Percentiles rank a stretch among this genome's conserved stretches.
Conservation (phyloP, 139 green algal species). For the Tetraselmis striata region DNA sequence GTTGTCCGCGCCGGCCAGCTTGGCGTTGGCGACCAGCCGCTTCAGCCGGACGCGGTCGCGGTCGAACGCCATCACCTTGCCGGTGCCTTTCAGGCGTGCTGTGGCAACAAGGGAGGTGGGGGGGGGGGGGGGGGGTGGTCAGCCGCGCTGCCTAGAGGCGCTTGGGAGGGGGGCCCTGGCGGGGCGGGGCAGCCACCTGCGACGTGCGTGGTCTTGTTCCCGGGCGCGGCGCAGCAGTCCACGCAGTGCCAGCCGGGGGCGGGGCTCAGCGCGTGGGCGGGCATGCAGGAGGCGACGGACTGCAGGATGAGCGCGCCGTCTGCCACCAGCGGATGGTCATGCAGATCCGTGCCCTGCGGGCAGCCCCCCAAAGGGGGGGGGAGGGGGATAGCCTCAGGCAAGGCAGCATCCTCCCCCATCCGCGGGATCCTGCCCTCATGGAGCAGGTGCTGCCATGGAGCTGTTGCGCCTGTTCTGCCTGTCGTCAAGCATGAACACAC, state of each 20-base stretch:
- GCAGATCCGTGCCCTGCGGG: conserved; percentile 68
- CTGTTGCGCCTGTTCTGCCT: no score
- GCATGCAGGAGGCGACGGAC: conserved; percentile 82
- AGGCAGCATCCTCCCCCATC: no score
- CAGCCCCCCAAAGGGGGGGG: neutral
- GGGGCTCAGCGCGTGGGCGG: conserved; percentile 74
- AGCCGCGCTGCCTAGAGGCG: no score
- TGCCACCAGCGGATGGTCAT: conserved; percentile 78
- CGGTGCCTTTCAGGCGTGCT: conserved; percentile 35
- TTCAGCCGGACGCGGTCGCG: conserved; percentile 59
- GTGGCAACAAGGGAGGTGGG: neutral
- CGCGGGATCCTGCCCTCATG: no score
- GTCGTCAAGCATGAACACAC: no score
- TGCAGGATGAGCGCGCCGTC: conserved; percentile 67
- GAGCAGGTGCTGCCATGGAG: no score
- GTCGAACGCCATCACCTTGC: conserved; percentile 80
- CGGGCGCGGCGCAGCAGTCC: conserved; percentile 90
- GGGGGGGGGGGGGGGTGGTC: no score
- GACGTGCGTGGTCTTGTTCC: conserved; percentile 98
- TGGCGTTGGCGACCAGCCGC: conserved; percentile 57
- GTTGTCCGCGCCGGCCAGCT: conserved; percentile 35
- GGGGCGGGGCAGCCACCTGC: no score
- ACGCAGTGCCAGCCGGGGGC: conserved; percentile 68
- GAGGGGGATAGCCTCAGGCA: no score
- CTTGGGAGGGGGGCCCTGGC: no score